These are phyloP conservation scores for Fusarium aywerte DNA, from an alignment of 2,329 filamentous ascomycete genomes.

Conservation along the genomic window DNA sequence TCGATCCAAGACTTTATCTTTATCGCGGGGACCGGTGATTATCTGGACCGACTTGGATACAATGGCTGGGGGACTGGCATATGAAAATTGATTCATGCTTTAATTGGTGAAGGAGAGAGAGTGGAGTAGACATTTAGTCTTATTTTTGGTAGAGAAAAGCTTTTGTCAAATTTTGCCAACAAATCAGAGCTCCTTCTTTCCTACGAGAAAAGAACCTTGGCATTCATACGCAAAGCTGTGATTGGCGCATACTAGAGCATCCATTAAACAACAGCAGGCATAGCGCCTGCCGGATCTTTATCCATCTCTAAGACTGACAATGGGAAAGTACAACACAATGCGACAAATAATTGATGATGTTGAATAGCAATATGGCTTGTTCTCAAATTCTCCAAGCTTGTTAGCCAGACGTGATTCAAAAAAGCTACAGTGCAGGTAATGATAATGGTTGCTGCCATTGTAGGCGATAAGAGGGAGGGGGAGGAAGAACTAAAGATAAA, in stretches of 20 bases:
- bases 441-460: no score
- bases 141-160: not conserved
- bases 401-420: no score
- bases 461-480: no score
- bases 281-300: no score
- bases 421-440: no score
- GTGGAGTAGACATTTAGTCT: not conserved
- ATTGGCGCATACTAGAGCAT: not conserved
- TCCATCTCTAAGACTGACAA: not conserved
- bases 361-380: no score
- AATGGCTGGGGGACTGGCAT: slow-evolving; percentile 7
- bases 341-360: not conserved
- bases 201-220: not conserved
- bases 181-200: not conserved
- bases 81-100: not conserved
- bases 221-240: not conserved
- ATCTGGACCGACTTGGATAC: slow-evolving; percentile 12
- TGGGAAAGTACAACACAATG: not conserved
- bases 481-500: no score
- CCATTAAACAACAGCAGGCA: not conserved
- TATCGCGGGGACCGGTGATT: slow-evolving; percentile 15
- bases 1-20: slow-evolving; percentile 3
- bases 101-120: not conserved
- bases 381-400: no score
- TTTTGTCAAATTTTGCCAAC: slow-evolving; percentile 2